A percentile compares a stretch with the other conserved stretches of the same genome.
Evolutionary conservation across 1,139 yeast genomes (phyloP).

Genomic region (Pichia inconspicua): DNA sequence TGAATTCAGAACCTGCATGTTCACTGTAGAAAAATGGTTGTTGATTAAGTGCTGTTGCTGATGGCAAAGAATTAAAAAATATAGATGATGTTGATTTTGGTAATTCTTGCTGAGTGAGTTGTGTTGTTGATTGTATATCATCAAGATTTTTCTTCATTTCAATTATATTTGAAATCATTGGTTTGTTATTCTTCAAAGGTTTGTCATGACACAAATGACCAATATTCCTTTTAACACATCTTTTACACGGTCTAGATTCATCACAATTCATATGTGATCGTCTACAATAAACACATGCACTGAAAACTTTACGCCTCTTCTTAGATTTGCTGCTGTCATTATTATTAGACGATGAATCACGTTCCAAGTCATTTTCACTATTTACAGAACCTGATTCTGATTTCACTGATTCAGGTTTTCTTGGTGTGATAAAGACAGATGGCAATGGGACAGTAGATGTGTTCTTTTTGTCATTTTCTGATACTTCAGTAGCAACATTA

Average conservation of each 20-base stretch:
- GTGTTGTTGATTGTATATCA: neutral
- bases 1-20: constrained; percentile 89
- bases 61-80: constrained; percentile 3
- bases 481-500: too few species aligned
- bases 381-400: neutral
- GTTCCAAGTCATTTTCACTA: neutral
- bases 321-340: neutral
- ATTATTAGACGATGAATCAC: neutral
- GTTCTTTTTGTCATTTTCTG: neutral
- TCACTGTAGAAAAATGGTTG: constrained; percentile 81
- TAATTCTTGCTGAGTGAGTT: neutral
- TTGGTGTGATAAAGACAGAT: neutral
- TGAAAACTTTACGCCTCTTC: constrained; percentile 46
- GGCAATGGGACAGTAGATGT: neutral
- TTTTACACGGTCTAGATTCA: constrained; percentile 72
- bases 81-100: neutral
- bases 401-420: neutral
- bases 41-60: constrained; percentile 40
- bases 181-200: constrained; percentile 35
- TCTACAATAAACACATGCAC: constrained; percentile 88
- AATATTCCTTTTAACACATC: constrained; percentile 82
- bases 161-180: constrained; percentile 7
- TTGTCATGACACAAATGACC: constrained; percentile 88
- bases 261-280: constrained; percentile 95
- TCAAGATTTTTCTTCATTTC: neutral